These are phyloP conservation scores for Chionographis japonica DNA, from an alignment of 106 monocot species.

Conservation along the genomic window DNA sequence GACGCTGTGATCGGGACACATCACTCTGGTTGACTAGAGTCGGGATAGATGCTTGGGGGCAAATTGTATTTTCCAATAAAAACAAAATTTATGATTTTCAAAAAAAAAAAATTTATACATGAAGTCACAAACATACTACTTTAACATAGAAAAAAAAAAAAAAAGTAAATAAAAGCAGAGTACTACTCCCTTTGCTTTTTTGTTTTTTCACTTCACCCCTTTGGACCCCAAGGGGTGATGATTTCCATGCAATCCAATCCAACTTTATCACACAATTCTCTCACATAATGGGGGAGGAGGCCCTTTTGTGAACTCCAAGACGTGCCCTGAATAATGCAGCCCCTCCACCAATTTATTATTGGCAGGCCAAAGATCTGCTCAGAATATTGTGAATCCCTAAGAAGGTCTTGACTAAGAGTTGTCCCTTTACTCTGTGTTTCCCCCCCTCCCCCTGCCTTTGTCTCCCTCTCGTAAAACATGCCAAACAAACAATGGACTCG, in stretches of 20 bases:
- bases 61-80: too few relatives aligned
- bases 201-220: background rate
- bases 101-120: too few relatives aligned
- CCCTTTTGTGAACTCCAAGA: too few relatives aligned
- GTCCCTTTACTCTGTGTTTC: background rate
- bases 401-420: conserved; percentile 7
- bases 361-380: conserved; percentile 1
- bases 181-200: background rate
- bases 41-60: too few relatives aligned
- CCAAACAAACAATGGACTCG: conserved; percentile 1
- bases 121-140: too few relatives aligned
- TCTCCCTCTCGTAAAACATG: background rate
- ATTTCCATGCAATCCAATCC: conserved; percentile 6
- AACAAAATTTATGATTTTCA: too few relatives aligned
- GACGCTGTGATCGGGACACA: too few relatives aligned
- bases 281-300: too few relatives aligned
- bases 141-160: too few relatives aligned
- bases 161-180: too few relatives aligned
- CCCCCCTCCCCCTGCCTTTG: background rate
- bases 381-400: conserved; percentile 22
- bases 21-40: too few relatives aligned
- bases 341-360: background rate
- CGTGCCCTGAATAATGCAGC: background rate
- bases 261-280: background rate
- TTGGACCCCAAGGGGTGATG: conserved; percentile 1